A percentile compares a stretch with the other conserved stretches of the same genome.
Evolutionary conservation across 2,329 filamentous ascomycete species (phyloP).

Genomic region (Beauveria asiatica): DNA sequence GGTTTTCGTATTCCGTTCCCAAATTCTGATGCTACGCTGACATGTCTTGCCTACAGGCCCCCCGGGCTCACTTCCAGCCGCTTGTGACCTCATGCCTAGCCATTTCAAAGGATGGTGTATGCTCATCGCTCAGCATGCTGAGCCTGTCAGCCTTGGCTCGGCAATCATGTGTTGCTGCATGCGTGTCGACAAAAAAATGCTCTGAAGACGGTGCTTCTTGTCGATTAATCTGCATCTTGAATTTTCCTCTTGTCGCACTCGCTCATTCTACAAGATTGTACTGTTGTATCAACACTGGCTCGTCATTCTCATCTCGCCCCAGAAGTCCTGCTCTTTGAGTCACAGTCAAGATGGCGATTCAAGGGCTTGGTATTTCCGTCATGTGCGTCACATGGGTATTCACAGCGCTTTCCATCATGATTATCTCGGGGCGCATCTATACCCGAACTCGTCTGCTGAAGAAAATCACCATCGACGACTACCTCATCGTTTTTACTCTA

Average conservation of each 20-base stretch:
- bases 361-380: not conserved
- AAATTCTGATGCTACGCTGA: not conserved
- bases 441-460: not conserved
- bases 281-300: not conserved
- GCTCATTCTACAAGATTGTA: not conserved
- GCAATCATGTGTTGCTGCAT: not conserved
- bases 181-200: not conserved
- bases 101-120: not conserved
- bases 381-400: not conserved
- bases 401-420: not conserved
- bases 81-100: not conserved
- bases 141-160: not conserved
- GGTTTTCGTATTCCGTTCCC: not conserved
- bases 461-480: not conserved
- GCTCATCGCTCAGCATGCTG: not conserved
- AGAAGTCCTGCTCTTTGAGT: not conserved
- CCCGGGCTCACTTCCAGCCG: not conserved
- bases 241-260: not conserved
- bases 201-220: too few relatives aligned
- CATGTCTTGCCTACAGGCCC: not conserved
- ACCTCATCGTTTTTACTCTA: not conserved
- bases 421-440: not conserved
- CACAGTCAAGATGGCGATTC: not conserved
- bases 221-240: not conserved
- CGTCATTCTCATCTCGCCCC: too few relatives aligned